These are phyloP conservation scores for Umbelopsis sp. DNA, from an alignment of 192 early-diverging fungal species.

Conservation along the genomic window DNA sequence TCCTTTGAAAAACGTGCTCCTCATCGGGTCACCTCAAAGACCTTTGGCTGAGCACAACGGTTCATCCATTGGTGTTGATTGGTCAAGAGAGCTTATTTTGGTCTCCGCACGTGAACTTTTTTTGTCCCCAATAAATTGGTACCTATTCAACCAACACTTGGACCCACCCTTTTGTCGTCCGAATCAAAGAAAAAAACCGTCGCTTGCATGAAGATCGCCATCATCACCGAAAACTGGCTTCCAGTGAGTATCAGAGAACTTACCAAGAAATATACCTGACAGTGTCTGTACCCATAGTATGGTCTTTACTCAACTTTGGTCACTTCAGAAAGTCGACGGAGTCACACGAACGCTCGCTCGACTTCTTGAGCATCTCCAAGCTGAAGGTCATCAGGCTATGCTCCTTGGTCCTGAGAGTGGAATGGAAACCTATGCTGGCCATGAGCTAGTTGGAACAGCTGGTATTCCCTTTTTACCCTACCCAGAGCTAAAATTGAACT, in stretches of 20 bases:
- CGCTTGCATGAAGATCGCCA: constrained; percentile 29
- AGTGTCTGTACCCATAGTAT: background rate
- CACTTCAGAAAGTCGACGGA: constrained; percentile 31
- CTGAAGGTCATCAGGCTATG: constrained; percentile 30
- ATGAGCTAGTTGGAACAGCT: constrained; percentile 32
- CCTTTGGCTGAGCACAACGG: constrained; percentile 4
- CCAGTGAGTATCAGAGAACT: constrained; percentile 16
- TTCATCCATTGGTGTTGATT: constrained; percentile 5
- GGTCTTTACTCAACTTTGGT: background rate
- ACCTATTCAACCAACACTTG: background rate
- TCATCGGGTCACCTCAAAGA: background rate
- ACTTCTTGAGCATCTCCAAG: constrained; percentile 30
- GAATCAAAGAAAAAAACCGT: constrained; percentile 3
- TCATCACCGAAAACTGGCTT: constrained; percentile 38
- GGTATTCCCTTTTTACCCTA: constrained; percentile 35
- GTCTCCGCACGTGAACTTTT: constrained; percentile 15
- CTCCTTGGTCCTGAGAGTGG: constrained; percentile 35
- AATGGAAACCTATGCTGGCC: constrained; percentile 28
- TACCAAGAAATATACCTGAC: background rate
- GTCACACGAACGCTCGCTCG: constrained; percentile 35
- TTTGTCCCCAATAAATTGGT: constrained; percentile 14
- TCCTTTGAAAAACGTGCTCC: constrained; percentile 6
- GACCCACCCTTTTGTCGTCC: background rate
- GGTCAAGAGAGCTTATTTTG: constrained; percentile 13
- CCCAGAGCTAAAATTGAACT: constrained; percentile 35